phyloP scores from a whole-genome alignment of 1,139 yeast genomes.

The Suhomyces terraborum region DNA sequence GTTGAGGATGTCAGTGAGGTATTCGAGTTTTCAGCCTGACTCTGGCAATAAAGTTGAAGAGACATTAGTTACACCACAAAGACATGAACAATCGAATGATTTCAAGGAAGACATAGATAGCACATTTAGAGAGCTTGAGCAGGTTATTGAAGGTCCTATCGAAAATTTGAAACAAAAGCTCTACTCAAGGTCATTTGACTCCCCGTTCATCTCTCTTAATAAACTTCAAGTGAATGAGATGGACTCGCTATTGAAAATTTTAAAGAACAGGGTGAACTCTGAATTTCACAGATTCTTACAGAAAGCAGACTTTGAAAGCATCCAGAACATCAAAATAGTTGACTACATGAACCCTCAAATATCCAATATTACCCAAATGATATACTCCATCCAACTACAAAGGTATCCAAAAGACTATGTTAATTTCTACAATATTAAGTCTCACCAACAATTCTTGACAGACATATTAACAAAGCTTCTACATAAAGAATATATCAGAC shows the following conservation, averaged over 20 bases:
- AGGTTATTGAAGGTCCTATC: conserved; percentile 3
- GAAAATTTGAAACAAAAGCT: conserved; percentile 1
- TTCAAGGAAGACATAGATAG: background rate
- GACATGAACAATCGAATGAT: no score
- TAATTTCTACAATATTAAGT: conserved; percentile 19
- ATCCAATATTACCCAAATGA: conserved; percentile 22
- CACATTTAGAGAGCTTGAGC: background rate
- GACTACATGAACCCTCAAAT: conserved; percentile 38
- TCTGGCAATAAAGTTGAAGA: no score
- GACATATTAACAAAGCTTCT: conserved; percentile 28
- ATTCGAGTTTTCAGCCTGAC: no score
- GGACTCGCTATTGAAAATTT: conserved; percentile 4
- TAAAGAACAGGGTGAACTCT: conserved; percentile 4
- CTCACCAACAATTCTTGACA: conserved; percentile 24
- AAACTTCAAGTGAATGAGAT: conserved; percentile 9
- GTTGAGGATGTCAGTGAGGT: no score
- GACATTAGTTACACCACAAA: no score
- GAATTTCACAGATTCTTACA: conserved; percentile 8
- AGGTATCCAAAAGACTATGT: conserved; percentile 25
- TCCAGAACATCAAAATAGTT: conserved; percentile 14
- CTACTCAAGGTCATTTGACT: conserved; percentile 7
- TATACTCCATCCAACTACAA: conserved; percentile 23
- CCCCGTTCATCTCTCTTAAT: conserved; percentile 14
- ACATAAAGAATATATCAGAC: conserved; percentile 25
- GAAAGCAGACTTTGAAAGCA: background rate